Conservation (phyloP, 805 yeast genomes). For the Ascoidea tarda region DNA sequence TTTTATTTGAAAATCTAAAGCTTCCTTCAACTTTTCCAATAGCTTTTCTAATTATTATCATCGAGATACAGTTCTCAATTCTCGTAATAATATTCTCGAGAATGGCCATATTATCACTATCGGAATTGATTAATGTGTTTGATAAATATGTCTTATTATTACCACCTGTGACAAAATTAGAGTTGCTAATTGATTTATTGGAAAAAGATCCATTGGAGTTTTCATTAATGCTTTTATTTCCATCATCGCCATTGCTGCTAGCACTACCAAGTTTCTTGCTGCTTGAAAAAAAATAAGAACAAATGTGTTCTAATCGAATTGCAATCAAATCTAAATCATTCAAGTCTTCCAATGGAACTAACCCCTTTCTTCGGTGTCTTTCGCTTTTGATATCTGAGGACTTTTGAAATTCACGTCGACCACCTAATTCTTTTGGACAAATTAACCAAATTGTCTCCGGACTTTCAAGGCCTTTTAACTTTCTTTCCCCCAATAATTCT, state of each 20-base stretch:
- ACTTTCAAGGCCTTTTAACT: constrained; percentile 86
- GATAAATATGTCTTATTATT: no score
- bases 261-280: constrained; percentile 11
- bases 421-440: constrained; percentile 51
- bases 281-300: constrained; percentile 35
- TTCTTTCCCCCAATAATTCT: constrained; percentile 68
- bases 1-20: no score
- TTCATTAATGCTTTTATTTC: not conserved
- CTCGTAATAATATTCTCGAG: constrained; percentile 57
- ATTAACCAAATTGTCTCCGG: constrained; percentile 76
- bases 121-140: not conserved
- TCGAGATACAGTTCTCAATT: constrained; percentile 43
- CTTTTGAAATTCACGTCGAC: constrained; percentile 36
- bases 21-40: not conserved
- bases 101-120: constrained; percentile 33
- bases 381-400: constrained; percentile 20
- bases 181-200: no score
- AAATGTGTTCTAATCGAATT: constrained; percentile 41
- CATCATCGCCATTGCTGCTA: constrained; percentile 12
- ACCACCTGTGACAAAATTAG: not conserved
- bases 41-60: constrained; percentile 27
- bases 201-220: no score
- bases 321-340: constrained; percentile 40
- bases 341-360: constrained; percentile 24
- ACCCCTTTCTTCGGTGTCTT: constrained; percentile 10